Evolutionary conservation across 371 early-diverging fungal species (phyloP), one percentile per base, ranked within the genome.

Genomic region (Cokeromyces recurvatus): DNA sequence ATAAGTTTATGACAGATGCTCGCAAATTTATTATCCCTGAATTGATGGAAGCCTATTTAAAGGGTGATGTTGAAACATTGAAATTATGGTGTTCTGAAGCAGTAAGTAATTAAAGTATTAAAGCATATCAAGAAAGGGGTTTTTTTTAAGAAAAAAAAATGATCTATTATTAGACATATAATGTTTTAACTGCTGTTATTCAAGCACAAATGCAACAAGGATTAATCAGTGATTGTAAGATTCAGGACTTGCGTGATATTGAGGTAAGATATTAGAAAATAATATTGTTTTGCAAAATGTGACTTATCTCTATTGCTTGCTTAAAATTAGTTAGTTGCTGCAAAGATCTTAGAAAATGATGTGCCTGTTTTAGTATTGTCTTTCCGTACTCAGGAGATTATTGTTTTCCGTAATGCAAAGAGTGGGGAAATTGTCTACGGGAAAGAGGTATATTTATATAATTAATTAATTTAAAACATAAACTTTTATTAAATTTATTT

Each of bases 1-100:
- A 96, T 32, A 71, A 60, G 23, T 97, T 96, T 61, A 66, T 96
- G 77, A 81, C 77, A 62, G 96, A 97, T 53, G 86, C 86, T 31
- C 86, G 94, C 48, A 86, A 87, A 64, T 95, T 82, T 53, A 91
- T 92, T 46, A 74, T 98, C 53, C 97, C 98, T n/a, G 98, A 98
- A 59, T 66, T 98, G 40, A 80, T 97, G 73, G 98, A 98, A 55
- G 95, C 95, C 2, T 94, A 92, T 47, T 60, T 95, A 45, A 83
- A 84, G 53, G 84, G 90, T 31, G 95, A 98, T 56, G 71, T 77
- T 3, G 86, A 78, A 34, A 84, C 90, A 2, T 72, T 98, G 39
- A 85, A 85, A 59, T 61, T 84, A 44, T 98, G 96, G 95, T 93
- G 94, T 68, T 90, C 90, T 20, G 98, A 96, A 72, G 91, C 87